phyloP scores from a whole-genome alignment of 352 stramenopile species.

The Phytophthora podocarpi region DNA sequence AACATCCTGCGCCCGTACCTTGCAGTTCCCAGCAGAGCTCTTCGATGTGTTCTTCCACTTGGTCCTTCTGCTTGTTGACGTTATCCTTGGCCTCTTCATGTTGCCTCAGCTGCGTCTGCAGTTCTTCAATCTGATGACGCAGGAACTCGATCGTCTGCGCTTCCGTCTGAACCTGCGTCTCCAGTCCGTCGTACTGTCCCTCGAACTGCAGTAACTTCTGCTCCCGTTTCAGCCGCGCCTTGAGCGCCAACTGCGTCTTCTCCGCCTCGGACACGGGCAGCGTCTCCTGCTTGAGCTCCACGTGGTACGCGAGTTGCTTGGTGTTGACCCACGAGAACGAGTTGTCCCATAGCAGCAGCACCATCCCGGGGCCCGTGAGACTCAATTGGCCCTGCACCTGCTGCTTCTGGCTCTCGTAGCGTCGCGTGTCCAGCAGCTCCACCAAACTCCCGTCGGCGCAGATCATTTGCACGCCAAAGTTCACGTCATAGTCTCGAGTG shows the following conservation, averaged over 20 bases:
- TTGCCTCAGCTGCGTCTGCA: constrained; percentile 43
- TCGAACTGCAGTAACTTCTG: constrained; percentile 41
- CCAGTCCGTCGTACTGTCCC: constrained; percentile 41
- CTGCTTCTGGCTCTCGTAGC: constrained; percentile 73
- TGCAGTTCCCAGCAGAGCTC: constrained; percentile 72
- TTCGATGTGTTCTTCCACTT: constrained; percentile 55
- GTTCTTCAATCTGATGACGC: constrained; percentile 63
- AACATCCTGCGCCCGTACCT: constrained; percentile 32
- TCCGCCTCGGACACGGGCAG: constrained; percentile 39
- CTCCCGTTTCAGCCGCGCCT: constrained; percentile 53
- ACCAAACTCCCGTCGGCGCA: constrained; percentile 55
- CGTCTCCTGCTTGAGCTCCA: constrained; percentile 72
- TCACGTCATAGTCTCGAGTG: constrained; percentile 75
- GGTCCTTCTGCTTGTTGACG: constrained; percentile 40
- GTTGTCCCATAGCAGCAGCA: constrained; percentile 81
- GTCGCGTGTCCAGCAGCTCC: constrained; percentile 55
- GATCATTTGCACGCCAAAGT: constrained; percentile 78
- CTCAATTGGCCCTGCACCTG: constrained; percentile 46
- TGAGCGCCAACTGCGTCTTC: constrained; percentile 53
- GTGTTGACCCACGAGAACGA: constrained; percentile 84
- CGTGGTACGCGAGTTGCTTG: constrained; percentile 76
- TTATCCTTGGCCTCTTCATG: constrained; percentile 46
- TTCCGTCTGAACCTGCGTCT: constrained; percentile 54
- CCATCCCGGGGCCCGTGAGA: constrained; percentile 59
- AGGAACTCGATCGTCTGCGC: constrained; percentile 52